Conservation (phyloP, 331 rosid genomes). For the Stylosanthes scabra region DNA sequence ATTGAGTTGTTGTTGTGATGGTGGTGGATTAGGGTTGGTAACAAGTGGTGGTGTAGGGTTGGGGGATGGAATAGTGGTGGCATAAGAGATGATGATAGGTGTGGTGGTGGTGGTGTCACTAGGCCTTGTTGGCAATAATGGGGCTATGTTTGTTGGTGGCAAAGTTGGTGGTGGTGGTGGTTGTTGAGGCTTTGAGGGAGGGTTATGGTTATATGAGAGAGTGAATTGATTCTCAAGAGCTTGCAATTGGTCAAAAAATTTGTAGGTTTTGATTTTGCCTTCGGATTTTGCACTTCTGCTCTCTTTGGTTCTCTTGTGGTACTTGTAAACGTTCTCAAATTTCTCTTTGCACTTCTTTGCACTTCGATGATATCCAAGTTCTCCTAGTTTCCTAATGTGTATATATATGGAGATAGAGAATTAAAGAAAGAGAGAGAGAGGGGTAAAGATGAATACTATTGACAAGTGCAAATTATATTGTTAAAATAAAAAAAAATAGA, state of each 20-base stretch:
- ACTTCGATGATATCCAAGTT: slow-evolving; percentile 77
- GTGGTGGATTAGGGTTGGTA: slow-evolving; percentile 41
- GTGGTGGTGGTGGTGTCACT: slow-evolving; percentile 29
- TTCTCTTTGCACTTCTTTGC: slow-evolving; percentile 97
- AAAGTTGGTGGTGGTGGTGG: slow-evolving; percentile 28
- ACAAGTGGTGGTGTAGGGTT: slow-evolving; percentile 47
- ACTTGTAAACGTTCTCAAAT: slow-evolving; percentile 98
- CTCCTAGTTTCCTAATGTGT: slow-evolving; percentile 70
- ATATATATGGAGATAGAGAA: not conserved
- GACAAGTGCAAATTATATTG: not conserved
- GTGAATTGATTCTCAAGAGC: slow-evolving; percentile 62
- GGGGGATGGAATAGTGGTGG: slow-evolving; percentile 59
- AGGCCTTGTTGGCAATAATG: slow-evolving; percentile 28
- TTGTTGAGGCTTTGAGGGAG: slow-evolving; percentile 38
- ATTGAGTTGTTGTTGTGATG: slow-evolving; percentile 8
- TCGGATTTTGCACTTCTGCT: slow-evolving; percentile 74
- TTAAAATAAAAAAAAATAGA: not conserved
- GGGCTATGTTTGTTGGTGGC: slow-evolving; percentile 17
- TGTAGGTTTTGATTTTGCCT: slow-evolving; percentile 68
- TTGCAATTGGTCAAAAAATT: slow-evolving; percentile 83
- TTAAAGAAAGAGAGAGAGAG: no score
- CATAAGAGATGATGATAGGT: slow-evolving; percentile 33
- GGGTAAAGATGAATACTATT: slow-evolving; percentile 4
- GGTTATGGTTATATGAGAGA: slow-evolving; percentile 41
- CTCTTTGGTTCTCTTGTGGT: slow-evolving; percentile 95